Evolutionary conservation across 2,329 filamentous ascomycete genomes (phyloP).

Genomic region (Venturia nashicola): DNA sequence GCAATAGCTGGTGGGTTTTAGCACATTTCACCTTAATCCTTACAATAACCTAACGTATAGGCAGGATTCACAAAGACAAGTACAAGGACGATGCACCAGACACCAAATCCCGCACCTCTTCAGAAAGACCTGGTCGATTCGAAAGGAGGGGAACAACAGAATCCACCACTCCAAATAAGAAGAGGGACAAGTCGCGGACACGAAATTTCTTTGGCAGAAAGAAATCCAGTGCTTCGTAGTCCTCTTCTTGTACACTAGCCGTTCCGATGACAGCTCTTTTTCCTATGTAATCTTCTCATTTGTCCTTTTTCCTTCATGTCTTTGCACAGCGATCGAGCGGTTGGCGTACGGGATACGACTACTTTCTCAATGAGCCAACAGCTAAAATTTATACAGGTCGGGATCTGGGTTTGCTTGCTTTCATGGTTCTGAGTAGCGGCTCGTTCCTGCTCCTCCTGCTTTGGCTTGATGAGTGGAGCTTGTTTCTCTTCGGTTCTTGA

Average conservation of each 20-base stretch:
- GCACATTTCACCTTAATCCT: not conserved
- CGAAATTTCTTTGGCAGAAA: slow-evolving; percentile 61
- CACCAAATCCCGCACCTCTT: not conserved
- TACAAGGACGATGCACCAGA: slow-evolving; percentile 47
- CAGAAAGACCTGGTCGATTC: slow-evolving; percentile 26
- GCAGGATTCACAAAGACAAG: slow-evolving; percentile 92
- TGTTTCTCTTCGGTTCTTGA: not conserved
- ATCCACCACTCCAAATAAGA: slow-evolving; percentile 41
- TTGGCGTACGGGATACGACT: slow-evolving; percentile 1
- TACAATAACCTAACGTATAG: slow-evolving; percentile 7
- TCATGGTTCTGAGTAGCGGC: not conserved
- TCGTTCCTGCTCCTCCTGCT: not conserved
- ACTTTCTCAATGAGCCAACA: not conserved
- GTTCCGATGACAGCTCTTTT: not conserved
- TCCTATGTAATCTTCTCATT: not conserved
- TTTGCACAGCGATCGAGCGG: not conserved
- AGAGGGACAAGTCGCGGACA: slow-evolving; percentile 63
- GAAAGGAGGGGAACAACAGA: slow-evolving; percentile 32
- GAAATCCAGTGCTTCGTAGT: slow-evolving; percentile 21
- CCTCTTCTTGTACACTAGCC: not conserved
- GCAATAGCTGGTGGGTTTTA: slow-evolving; percentile 80
- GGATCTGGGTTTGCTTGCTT: not conserved
- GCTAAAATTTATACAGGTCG: not conserved
- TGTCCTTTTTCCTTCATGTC: not conserved
- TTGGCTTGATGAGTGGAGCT: not conserved